Evolutionary conservation across 768 basidiomycete genomes (phyloP).

Genomic region (Obba rivulosa): DNA sequence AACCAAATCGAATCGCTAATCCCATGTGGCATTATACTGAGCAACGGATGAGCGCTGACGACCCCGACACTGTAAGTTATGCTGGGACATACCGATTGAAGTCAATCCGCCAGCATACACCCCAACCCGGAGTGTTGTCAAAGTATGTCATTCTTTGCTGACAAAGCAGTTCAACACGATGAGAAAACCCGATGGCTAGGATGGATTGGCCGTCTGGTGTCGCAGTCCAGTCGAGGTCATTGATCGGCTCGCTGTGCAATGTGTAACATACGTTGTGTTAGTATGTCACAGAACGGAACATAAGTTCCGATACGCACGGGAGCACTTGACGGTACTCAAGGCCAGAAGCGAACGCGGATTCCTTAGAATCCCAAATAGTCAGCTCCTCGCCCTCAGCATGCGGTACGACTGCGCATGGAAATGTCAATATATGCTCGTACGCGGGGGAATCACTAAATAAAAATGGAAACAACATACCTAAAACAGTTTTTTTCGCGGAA

Average conservation of each 20-base stretch:
- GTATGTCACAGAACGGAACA: neutral
- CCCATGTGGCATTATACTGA: slow-evolving; percentile 67
- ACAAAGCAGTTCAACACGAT: slow-evolving; percentile 80
- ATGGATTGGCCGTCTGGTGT: slow-evolving; percentile 89
- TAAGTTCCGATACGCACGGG: slow-evolving; percentile 35
- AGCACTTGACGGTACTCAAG: slow-evolving; percentile 68
- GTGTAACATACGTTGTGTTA: neutral
- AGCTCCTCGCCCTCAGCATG: slow-evolving; percentile 64
- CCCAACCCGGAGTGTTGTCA: slow-evolving; percentile 77
- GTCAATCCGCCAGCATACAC: slow-evolving; percentile 63
- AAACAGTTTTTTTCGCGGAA: slow-evolving; percentile 85
- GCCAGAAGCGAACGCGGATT: slow-evolving; percentile 89
- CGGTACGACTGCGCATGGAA: slow-evolving; percentile 47
- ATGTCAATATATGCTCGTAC: neutral
- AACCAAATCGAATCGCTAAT: slow-evolving; percentile 94
- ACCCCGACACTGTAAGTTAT: neutral
- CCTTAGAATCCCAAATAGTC: slow-evolving; percentile 95
- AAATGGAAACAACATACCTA: slow-evolving; percentile 47
- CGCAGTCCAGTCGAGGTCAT: slow-evolving; percentile 90
- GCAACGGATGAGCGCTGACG: neutral
- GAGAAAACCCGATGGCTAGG: slow-evolving; percentile 80
- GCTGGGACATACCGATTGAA: slow-evolving; percentile 50
- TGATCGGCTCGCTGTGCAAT: slow-evolving; percentile 49
- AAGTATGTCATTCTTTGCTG: slow-evolving; percentile 93
- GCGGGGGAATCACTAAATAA: neutral